phyloP scores from a whole-genome alignment of 108 stramenopile genomes.

The Nitzschia palea region DNA sequence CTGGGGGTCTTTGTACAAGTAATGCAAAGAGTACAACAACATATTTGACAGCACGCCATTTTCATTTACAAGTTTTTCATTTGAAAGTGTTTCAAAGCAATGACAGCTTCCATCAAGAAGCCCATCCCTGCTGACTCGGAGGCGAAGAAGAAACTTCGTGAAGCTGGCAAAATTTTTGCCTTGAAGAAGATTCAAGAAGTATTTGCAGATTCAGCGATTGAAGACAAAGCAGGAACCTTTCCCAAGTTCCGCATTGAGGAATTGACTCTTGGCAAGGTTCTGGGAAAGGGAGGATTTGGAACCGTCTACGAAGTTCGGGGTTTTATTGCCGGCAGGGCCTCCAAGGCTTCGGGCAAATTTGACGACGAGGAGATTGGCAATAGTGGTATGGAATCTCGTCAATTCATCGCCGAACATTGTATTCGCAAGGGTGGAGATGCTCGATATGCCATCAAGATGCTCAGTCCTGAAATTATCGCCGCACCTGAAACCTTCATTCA shows the following conservation, averaged over 20 bases:
- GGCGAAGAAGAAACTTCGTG: conserved; percentile 1
- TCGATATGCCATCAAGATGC: conserved; percentile 50
- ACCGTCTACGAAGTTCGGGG: conserved; percentile 55
- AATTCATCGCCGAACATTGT: conserved; percentile 56
- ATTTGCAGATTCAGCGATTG: conserved; percentile 10
- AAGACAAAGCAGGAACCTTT: conserved; percentile 9
- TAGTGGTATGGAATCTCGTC: conserved; percentile 29
- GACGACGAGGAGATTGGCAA: conserved; percentile 8
- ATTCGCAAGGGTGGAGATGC: conserved; percentile 47
- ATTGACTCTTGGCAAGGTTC: conserved; percentile 45
- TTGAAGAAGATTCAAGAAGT: neutral
- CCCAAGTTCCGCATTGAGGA: conserved; percentile 30
- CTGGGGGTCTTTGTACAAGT: too few relatives aligned
- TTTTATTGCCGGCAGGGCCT: neutral
- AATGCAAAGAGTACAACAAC: too few relatives aligned
- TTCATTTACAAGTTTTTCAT: too few relatives aligned
- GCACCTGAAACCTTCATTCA: conserved; percentile 12
- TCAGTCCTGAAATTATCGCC: conserved; percentile 16
- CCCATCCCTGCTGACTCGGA: neutral
- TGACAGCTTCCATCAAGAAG: neutral
- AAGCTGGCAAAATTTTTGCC: conserved; percentile 3
- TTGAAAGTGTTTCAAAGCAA: neutral
- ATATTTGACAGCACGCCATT: too few relatives aligned
- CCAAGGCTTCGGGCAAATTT: neutral
- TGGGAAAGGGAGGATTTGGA: conserved; percentile 67